Conservation (phyloP, 345 rosid genomes). For the Reutealis trisperma region DNA sequence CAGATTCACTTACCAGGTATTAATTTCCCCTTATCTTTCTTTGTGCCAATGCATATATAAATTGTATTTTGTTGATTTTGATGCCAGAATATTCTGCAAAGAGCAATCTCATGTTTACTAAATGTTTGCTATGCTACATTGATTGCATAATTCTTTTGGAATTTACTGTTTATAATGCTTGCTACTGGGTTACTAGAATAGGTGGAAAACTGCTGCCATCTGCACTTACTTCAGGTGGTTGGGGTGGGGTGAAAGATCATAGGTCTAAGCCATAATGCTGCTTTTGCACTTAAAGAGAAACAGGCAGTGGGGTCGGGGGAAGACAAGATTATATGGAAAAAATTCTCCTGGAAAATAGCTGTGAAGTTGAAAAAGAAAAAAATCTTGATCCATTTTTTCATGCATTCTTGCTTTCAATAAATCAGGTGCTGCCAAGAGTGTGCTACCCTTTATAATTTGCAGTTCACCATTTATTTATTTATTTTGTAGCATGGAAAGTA, state of each 20-base stretch:
- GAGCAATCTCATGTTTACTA: neutral
- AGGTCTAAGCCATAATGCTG: neutral
- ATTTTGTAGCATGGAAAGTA: no score
- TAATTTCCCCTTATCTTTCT: conserved; percentile 5
- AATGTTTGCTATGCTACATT: neutral
- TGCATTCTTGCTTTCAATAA: neutral
- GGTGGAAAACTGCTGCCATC: neutral
- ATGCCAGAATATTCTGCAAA: neutral
- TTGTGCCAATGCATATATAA: neutral
- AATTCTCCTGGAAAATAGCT: neutral
- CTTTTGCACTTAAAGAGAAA: neutral
- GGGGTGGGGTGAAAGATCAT: neutral
- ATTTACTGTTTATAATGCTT: neutral
- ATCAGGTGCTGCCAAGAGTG: neutral
- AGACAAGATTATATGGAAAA: neutral
- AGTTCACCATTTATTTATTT: no score
- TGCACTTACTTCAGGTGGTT: neutral
- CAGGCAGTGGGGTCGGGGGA: neutral
- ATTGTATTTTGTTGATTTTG: neutral
- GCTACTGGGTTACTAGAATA: neutral
- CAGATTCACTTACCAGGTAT: conserved; percentile 65
- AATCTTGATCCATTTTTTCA: neutral
- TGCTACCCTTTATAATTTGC: no score
- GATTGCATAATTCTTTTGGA: neutral
- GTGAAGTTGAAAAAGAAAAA: neutral